Base-by-base conservation (phyloP, 176 grass and related monocot species). In the Oryza meyeriana region DNA sequence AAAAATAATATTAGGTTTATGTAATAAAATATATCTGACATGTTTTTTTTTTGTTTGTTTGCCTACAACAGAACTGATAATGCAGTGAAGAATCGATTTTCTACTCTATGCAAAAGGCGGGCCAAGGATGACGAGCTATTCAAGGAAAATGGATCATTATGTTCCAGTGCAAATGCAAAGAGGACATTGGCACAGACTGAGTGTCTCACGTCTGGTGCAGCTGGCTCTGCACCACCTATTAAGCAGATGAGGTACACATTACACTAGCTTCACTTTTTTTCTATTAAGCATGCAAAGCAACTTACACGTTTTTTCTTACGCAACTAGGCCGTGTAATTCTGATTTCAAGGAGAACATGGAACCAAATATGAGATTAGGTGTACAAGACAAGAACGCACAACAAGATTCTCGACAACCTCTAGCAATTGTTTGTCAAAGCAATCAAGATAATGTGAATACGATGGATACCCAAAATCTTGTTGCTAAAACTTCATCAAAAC, bases 71-170 rank as follows among this genome's bases (percentile, higher is more conserved):
- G 97, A 85, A 99, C 93, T 22, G 91, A 99, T 77, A 99, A 99
- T 87, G 97, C 91, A 58, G 97, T 96, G 39, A 99, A 95, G 74
- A 99, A 99, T 64, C 69, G 97, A 6, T 99, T 99, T 87, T 92
- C 93, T 52, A 92, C 93, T 40, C 85, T 99, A 68, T 90, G 89
- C 93, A 99, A 99, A 85, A 99, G 89, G 87, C 65, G 91, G 58
- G 74, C 83, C 8, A 95, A 90, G 80, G 63, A 92, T 71, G 93
- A 95, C 2, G 89, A 80, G 12, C 69, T 61, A 38, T 92, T 86
- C 48, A 82, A 91, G 74, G 96, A 99, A 88, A 99, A 92, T 78
- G 80, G 65, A 55, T 64, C 71, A 64, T 34, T 85, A 39, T 91
- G 75, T 82, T 77, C 82, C 13, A 88, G 84, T 75, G 8, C 89